Conservation (phyloP, 1,139 yeast species). For the Taphrina betulina region DNA sequence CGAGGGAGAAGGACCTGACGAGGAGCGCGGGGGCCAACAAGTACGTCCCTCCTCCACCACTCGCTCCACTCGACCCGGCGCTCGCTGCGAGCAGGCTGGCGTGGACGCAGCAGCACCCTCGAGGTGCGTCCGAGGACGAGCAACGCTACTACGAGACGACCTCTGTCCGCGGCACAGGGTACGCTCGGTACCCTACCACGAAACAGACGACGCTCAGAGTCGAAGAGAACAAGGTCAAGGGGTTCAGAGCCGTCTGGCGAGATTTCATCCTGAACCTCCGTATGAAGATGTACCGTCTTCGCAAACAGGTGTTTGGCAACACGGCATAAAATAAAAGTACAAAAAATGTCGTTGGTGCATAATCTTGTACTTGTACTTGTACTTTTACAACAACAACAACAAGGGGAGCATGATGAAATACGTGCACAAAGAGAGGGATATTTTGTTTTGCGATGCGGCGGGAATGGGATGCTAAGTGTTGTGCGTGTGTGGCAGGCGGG, state of each 20-base stretch:
- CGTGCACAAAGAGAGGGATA: too few relatives aligned
- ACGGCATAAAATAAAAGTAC: too few relatives aligned
- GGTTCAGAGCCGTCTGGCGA: constrained; percentile 32
- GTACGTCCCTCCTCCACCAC: constrained; percentile 30
- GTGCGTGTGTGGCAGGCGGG: too few relatives aligned
- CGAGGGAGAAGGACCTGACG: constrained; percentile 3
- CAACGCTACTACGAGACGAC: constrained; percentile 13
- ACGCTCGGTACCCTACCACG: constrained; percentile 31
- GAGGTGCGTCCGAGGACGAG: neutral
- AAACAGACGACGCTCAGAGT: constrained; percentile 25
- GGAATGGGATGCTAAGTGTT: too few relatives aligned
- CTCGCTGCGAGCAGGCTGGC: constrained; percentile 20
- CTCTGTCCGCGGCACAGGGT: constrained; percentile 22
- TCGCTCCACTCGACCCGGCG: constrained; percentile 14
- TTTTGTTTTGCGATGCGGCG: too few relatives aligned
- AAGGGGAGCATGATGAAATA: too few relatives aligned
- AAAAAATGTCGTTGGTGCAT: too few relatives aligned
- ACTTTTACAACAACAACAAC: too few relatives aligned
- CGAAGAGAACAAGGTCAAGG: constrained; percentile 28
- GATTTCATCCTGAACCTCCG: constrained; percentile 21
- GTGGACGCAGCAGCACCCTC: neutral
- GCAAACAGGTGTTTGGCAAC: constrained; percentile 15
- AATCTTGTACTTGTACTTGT: too few relatives aligned
- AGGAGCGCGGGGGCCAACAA: constrained; percentile 7
- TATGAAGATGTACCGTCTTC: constrained; percentile 28